Conservation (phyloP, 305 asterid genomes). For the Fraxinus velutina region DNA sequence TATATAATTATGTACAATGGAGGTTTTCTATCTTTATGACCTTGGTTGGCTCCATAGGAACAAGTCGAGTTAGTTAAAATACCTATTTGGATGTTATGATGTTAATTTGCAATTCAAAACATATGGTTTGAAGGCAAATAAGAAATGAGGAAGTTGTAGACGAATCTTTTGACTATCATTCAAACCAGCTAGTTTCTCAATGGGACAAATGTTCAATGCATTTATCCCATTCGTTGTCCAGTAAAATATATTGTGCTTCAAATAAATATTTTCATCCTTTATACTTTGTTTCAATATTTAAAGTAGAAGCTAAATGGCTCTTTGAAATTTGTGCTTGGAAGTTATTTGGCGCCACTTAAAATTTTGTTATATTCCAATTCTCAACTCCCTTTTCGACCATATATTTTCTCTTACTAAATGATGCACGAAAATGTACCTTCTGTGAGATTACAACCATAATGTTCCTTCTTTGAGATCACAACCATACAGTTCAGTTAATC, state of each 20-base stretch:
- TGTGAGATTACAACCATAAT: neutral
- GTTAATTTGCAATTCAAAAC: neutral
- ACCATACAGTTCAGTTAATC: neutral
- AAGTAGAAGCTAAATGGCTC: neutral
- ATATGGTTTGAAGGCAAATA: neutral
- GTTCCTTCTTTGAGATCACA: neutral
- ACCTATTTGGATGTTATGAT: neutral
- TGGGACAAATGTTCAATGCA: neutral
- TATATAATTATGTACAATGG: neutral
- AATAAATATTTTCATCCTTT: neutral
- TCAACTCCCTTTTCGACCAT: neutral
- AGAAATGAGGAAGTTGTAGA: slow-evolving; percentile 7
- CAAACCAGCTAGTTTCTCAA: neutral
- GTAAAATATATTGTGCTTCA: neutral
- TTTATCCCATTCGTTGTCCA: neutral
- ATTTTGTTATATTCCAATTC: neutral
- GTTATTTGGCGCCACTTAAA: neutral
- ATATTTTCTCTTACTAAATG: neutral
- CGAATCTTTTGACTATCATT: slow-evolving; percentile 6
- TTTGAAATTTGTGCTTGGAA: neutral
- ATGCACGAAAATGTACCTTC: neutral
- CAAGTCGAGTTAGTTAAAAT: neutral
- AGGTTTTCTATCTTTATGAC: neutral
- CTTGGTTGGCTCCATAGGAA: neutral
- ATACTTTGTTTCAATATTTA: neutral